These are phyloP conservation scores for Balamuthia mandrillaris DNA, from an alignment of 208 protist species.

Conservation along the genomic window DNA sequence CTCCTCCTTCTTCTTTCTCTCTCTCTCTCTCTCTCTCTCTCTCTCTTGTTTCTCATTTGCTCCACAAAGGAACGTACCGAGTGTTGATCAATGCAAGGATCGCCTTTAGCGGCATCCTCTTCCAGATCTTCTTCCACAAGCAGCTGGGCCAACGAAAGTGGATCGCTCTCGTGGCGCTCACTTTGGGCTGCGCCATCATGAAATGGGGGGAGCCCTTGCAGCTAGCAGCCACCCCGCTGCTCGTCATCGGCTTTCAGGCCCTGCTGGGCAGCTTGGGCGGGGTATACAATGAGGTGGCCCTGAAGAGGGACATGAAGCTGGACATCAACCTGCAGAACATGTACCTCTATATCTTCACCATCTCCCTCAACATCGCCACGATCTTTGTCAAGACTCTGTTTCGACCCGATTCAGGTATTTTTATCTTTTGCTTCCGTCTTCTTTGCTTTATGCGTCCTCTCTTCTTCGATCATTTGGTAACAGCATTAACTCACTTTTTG, in stretches of 20 bases:
- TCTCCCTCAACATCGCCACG: not conserved
- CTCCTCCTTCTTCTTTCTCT: not conserved
- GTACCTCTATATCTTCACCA: constrained; percentile 19
- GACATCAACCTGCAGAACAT: constrained; percentile 22
- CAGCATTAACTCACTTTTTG: not conserved
- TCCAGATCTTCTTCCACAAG: no score
- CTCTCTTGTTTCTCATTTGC: not conserved
- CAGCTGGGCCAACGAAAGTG: no score
- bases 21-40: not conserved
- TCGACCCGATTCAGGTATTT: not conserved
- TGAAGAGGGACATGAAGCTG: constrained; percentile 32
- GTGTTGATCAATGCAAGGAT: constrained; percentile 18
- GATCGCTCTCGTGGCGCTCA: no score
- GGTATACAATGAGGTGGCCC: not conserved
- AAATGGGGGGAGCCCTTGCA: no score
- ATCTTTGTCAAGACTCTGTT: not conserved
- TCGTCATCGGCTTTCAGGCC: no score
- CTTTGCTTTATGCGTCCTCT: not conserved
- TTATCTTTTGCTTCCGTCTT: not conserved
- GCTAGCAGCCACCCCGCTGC: no score
- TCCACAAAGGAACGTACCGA: not conserved
- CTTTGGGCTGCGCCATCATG: no score
- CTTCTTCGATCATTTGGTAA: not conserved
- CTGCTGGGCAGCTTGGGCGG: not conserved
- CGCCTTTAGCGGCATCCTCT: not conserved